Evolutionary conservation across 768 basidiomycete species (phyloP), one percentile per base, ranked within the genome.

Genomic region (Gymnopilus dilepis): DNA sequence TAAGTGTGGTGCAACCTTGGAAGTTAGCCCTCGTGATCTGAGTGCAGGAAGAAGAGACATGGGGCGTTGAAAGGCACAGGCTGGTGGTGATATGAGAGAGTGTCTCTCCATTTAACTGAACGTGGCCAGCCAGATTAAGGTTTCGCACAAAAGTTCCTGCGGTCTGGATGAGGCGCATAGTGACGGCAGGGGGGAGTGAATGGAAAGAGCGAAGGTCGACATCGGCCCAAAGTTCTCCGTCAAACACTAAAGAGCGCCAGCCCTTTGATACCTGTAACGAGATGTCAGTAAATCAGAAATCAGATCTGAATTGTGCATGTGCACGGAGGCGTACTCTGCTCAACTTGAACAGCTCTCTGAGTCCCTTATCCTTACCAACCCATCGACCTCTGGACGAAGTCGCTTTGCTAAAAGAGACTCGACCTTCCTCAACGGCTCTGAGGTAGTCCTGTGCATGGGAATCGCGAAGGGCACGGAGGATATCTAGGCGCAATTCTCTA

Each of bases 161-260:
- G 15, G 72, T 66, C 24, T 79, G 68, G 38, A 85, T 76, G 28
- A 96, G 74, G 37, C 82, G 82, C 34, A 80, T 63, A 38, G 94
- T 70, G 52, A 87, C 74, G 22, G 75, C 70, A 47, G 78, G 68
- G 12, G 88, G 81, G 6, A 89, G 70, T 37, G 79, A 77, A 13
- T 90, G 85, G 70, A 92, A 90, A 0, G 86, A 74, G 19, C 73
- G 81, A 33, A 94, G 78, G 70, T 91, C 82, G 33, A 92, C 77
- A 58, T 82, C 70, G 43, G 75, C 68, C 95, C 95, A 96, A n/a
- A 96, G 80, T 68, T 94, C 91, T 13, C 94, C 94, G 71, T 97
- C 95, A 66, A 89, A 86, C 24, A 88, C 86, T 38, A 95, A 83
- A 2, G 77, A 71, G 55, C 84, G 86, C 94, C 94, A 97, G 9